Evolutionary conservation across 176 grass and related monocot species (phyloP), one percentile per base, ranked within the genome.

Genomic region (Oryza rufipogon): DNA sequence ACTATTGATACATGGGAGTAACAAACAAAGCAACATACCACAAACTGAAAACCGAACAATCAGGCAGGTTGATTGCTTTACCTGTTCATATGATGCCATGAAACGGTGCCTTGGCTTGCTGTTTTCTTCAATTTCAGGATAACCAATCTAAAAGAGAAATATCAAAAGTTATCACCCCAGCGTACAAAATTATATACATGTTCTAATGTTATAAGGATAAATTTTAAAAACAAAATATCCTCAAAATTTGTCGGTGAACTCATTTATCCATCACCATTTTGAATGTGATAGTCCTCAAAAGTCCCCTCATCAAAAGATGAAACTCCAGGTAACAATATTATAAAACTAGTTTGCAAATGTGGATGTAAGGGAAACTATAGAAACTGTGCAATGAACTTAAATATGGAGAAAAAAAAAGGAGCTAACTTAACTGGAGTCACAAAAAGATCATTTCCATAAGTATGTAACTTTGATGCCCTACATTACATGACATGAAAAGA

Each of bases 41-140:
- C 49, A 52, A 58, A 58, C 2, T 23, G 1, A 11, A 11, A 63
- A 63, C n/a, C 19, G 23, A 63, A 63, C 47, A 51, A 70, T 70
- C 25, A 69, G 74, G 74, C 32, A 36, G 7, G 73, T 13, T 12
- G 78, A 67, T 51, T 83, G 64, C 9, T 69, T 88, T 81, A 91
- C 96, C 92, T 99, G 96, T 89, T 96, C 96, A 84, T 96, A 99
- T 17, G 93, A 96, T 26, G 96, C 92, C 96, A 99, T 99, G 64
- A 99, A 99, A 70, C 93, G 91, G 75, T 99, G 96, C 30, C 93
- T 86, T 71, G 96, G 96, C 52, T 99, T 99, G 75, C 49, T 68
- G 51, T 91, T 99, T 66, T 99, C 96, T 91, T 99, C 93, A 3
- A 99, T 99, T 92, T 99, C 96, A 13, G 93, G 93, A 74, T 96